These are phyloP conservation scores for Penicillium sp. DNA, from an alignment of 2,329 filamentous ascomycete species.

Conservation along the genomic window DNA sequence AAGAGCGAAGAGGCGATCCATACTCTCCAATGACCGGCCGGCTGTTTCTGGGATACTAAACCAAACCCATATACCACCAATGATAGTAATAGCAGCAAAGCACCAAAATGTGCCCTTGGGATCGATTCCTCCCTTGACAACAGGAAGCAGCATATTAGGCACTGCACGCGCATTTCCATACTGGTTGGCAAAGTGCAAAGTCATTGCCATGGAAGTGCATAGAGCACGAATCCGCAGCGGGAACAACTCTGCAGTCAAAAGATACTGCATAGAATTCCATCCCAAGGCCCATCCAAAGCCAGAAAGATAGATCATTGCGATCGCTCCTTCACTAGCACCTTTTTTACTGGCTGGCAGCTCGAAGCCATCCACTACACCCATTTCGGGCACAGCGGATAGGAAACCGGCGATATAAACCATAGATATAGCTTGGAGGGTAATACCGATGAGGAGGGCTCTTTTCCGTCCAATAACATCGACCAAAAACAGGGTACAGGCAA, in stretches of 20 bases:
- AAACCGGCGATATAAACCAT: constrained; percentile 4
- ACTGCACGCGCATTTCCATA: constrained; percentile 1
- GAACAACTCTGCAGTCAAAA: constrained; percentile 8
- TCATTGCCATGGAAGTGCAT: constrained; percentile 4
- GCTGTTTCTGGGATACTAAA: constrained; percentile 7
- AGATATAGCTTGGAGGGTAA: constrained; percentile 1
- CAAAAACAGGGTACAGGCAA: not conserved
- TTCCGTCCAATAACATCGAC: constrained; percentile 75
- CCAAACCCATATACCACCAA: constrained; percentile 5
- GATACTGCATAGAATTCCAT: constrained; percentile 12
- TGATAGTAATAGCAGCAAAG: constrained; percentile 1
- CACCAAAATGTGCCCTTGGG: constrained; percentile 10
- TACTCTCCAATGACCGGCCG: constrained; percentile 43
- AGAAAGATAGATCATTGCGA: constrained; percentile 5
- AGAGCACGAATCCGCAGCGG: constrained; percentile 1
- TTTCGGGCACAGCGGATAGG: not conserved
- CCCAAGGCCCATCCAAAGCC: constrained; percentile 9
- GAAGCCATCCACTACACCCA: constrained; percentile 42
- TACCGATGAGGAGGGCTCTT: constrained; percentile 59
- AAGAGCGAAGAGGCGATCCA: constrained; percentile 72
- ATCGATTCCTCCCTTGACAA: not conserved
- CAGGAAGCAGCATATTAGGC: constrained; percentile 2
- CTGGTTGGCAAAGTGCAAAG: constrained; percentile 4
- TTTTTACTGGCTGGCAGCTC: constrained; percentile 55
- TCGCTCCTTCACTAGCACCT: constrained; percentile 42